Evolutionary conservation across 1,284 basidiomycete species (phyloP), one percentile per base, ranked within the genome.

Genomic region (Irpex rosettiformis): DNA sequence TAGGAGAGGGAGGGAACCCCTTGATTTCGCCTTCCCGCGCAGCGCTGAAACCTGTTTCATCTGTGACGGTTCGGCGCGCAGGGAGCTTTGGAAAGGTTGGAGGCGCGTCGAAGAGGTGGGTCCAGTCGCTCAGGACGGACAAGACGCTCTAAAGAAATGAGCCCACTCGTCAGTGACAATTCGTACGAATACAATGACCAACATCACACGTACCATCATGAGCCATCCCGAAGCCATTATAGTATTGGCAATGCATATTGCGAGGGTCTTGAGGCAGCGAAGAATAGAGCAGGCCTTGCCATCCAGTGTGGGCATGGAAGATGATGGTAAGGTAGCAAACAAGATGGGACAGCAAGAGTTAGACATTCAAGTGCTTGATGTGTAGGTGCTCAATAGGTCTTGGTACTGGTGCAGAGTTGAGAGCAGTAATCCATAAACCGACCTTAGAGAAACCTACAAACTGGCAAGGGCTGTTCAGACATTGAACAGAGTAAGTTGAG

Each of bases 341-440:
- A 57, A 33, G 18, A 30, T 13, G 30, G 42, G n/a, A 40, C 21
- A 37, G 48, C 43, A 45, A 22, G 43, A 18, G 43, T 11, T 45
- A 22, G 43, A 18, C 43, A 45, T 45, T 18, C 43, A n/a, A 45
- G 22, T 29, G 18, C 16, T n/a, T 25, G 16, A 16, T n/a, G 30
- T 49, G 25, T 82, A 84, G 2, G 43, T 22, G 10, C 7, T 45
- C 21, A 8, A 45, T n/a, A 8, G 43, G n/a, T 45, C 43, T 45
- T 45, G 43, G 43, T 45, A 45, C 43, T 22, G 18, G 43, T n/a
- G 13, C 16, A n/a, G 21, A 45, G 10, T 11, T 18, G 16, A 7
- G 21, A 45, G 43, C 13, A n/a, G 43, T n/a, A 8, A 37, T 37
- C 33, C 33, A 37, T 37, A 16, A 37, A 37, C 10, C 33, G 33